phyloP scores from a whole-genome alignment of 768 basidiomycete species.

The Podaxis sp. region DNA sequence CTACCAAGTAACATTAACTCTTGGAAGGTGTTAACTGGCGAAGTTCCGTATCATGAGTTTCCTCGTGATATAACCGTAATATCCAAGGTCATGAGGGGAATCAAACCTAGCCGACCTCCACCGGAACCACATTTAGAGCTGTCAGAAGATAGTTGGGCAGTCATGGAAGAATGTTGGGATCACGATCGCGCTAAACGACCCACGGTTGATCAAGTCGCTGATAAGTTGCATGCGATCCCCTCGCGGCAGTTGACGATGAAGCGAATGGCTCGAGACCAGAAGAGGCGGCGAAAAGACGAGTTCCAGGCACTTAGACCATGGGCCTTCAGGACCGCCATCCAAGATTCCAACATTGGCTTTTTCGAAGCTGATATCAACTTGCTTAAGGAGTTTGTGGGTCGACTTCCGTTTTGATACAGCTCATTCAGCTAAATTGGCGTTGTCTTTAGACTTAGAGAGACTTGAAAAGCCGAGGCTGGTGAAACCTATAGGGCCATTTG shows the following conservation, averaged over 20 bases:
- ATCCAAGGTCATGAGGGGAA: no score
- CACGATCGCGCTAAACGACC: slow-evolving; percentile 17
- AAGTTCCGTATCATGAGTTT: no score
- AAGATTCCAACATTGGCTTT: background rate
- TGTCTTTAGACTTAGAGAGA: no score
- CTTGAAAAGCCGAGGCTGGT: no score
- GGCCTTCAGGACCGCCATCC: no score
- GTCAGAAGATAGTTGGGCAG: slow-evolving; percentile 16
- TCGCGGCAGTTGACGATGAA: background rate
- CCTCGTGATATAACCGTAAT: no score
- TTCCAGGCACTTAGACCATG: no score
- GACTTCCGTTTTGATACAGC: background rate
- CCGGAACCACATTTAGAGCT: slow-evolving; percentile 12
- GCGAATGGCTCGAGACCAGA: background rate
- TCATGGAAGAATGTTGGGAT: slow-evolving; percentile 23
- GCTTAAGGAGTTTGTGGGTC: background rate
- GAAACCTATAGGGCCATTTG: no score
- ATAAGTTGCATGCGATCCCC: background rate
- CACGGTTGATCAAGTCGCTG: background rate
- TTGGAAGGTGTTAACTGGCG: no score
- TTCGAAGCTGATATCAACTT: background rate
- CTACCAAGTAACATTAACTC: no score
- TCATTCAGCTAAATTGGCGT: background rate
- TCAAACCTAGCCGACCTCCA: no score
- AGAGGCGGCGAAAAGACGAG: background rate